A percentile compares a stretch with the other conserved stretches of the same genome.
These are phyloP conservation scores for Calonectria montana DNA, from an alignment of 2,329 filamentous ascomycete species.

Conservation along the genomic window DNA sequence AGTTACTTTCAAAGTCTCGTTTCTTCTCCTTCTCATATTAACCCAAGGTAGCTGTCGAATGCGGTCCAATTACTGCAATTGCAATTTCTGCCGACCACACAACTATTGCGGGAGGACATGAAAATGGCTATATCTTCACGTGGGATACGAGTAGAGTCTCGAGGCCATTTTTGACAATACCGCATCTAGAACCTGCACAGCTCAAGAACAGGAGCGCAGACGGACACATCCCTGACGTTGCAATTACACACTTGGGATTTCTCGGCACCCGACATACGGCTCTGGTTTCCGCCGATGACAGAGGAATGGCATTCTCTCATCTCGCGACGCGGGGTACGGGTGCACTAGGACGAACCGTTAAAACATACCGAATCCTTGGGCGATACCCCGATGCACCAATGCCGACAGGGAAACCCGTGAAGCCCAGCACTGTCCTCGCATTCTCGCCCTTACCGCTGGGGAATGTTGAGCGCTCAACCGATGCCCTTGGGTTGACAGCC, in stretches of 20 bases:
- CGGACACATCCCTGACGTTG: conserved; percentile 82
- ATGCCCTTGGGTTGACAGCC: conserved; percentile 89
- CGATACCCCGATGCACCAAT: conserved; percentile 82
- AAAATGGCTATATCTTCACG: conserved; percentile 91
- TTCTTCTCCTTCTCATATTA: conserved; percentile 35
- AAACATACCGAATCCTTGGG: conserved; percentile 89
- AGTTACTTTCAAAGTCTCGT: conserved; percentile 30
- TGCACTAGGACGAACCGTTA: conserved; percentile 84
- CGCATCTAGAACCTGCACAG: conserved; percentile 76
- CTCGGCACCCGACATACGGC: conserved; percentile 93
- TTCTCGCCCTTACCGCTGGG: conserved; percentile 92
- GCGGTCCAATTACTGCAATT: conserved; percentile 85
- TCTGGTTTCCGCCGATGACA: conserved; percentile 92
- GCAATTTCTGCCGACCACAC: conserved; percentile 95
- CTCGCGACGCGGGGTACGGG: conserved; percentile 92
- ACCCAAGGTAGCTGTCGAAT: conserved; percentile 79
- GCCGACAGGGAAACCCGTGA: conserved; percentile 74
- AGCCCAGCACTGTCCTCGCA: conserved; percentile 93
- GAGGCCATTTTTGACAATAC: conserved; percentile 88
- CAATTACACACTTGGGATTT: conserved; percentile 93
- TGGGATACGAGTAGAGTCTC: conserved; percentile 91
- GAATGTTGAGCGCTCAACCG: conserved; percentile 91
- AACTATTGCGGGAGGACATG: conserved; percentile 90
- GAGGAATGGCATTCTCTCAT: conserved; percentile 98
- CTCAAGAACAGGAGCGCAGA: conserved; percentile 76